These are phyloP conservation scores for Phoma sp. DNA, from an alignment of 2,329 filamentous ascomycete genomes.

Conservation along the genomic window DNA sequence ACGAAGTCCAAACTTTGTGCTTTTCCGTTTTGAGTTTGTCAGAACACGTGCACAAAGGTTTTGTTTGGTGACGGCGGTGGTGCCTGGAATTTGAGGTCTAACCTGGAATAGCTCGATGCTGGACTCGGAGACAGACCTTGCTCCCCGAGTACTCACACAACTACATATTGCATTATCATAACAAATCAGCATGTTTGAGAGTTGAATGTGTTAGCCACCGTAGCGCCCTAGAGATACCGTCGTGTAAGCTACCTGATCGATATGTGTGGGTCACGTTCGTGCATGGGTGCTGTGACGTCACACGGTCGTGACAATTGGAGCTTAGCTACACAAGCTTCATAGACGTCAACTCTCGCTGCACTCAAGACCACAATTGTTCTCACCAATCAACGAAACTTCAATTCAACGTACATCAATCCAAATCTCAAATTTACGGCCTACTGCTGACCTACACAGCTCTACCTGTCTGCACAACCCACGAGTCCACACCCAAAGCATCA, in stretches of 20 bases:
- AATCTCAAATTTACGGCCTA: not conserved
- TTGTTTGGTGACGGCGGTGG: not conserved
- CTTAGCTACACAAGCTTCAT: slow-evolving; percentile 12
- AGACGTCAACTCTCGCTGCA: slow-evolving; percentile 10
- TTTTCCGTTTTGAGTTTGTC: not conserved
- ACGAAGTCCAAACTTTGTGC: too few species aligned
- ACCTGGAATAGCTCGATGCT: not conserved
- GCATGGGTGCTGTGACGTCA: slow-evolving; percentile 10
- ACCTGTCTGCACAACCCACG: not conserved
- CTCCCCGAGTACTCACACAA: slow-evolving; percentile 2
- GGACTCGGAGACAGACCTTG: not conserved
- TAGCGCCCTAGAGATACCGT: too few species aligned
- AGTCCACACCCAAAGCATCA: slow-evolving; percentile 9
- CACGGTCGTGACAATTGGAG: slow-evolving; percentile 2
- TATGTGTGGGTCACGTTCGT: not conserved
- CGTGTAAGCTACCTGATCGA: too few species aligned
- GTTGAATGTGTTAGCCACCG: too few species aligned
- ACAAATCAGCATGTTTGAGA: too few species aligned
- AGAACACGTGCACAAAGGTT: too few species aligned
- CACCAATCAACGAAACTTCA: not conserved
- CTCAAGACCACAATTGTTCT: slow-evolving; percentile 7
- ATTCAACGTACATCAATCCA: not conserved
- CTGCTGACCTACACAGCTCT: not conserved
- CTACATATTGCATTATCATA: not conserved
- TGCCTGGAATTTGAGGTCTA: not conserved